Percentiles rank a stretch among this genome's conserved stretches.
Evolutionary conservation across 169 alveolate genomes (phyloP).

Genomic region (Cryptosporidium ubiquitum): DNA sequence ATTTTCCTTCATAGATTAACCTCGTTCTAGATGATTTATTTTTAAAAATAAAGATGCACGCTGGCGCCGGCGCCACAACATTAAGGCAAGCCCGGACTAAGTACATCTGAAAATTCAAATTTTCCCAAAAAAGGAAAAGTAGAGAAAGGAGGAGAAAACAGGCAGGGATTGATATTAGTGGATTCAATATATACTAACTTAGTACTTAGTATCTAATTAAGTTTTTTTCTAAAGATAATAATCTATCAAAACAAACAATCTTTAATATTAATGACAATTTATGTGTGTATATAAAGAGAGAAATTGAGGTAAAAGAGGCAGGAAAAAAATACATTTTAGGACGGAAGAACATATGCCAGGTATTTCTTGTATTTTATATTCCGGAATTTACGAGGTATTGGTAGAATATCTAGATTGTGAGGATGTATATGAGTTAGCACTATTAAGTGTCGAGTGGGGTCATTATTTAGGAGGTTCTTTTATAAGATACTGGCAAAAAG

Average conservation of each 20-base stretch:
- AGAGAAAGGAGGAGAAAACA: background rate
- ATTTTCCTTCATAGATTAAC: background rate
- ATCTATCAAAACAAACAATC: background rate
- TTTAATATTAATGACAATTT: background rate
- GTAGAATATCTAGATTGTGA: constrained; percentile 27
- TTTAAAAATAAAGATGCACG: background rate
- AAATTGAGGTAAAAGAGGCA: constrained; percentile 9
- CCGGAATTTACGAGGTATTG: constrained; percentile 36
- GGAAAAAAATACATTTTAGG: background rate
- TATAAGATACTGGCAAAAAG: constrained; percentile 51
- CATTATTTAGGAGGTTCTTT: constrained; percentile 13
- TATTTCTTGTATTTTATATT: constrained; percentile 11
- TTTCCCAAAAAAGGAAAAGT: constrained; percentile 30
- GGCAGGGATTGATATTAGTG: background rate
- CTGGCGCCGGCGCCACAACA: constrained; percentile 9
- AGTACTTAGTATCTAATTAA: too few species aligned
- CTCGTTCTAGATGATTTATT: background rate
- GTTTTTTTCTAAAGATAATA: too few species aligned
- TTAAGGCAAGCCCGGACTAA: constrained; percentile 73
- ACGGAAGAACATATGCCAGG: background rate
- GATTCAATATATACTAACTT: background rate
- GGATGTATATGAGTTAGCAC: constrained; percentile 45
- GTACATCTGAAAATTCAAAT: constrained; percentile 70
- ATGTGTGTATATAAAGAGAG: background rate
- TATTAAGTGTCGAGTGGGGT: constrained; percentile 34